A percentile compares a stretch with the other conserved stretches of the same genome.
Conservation (phyloP, 2,329 filamentous ascomycete genomes). For the Zymoseptoria passerinii region DNA sequence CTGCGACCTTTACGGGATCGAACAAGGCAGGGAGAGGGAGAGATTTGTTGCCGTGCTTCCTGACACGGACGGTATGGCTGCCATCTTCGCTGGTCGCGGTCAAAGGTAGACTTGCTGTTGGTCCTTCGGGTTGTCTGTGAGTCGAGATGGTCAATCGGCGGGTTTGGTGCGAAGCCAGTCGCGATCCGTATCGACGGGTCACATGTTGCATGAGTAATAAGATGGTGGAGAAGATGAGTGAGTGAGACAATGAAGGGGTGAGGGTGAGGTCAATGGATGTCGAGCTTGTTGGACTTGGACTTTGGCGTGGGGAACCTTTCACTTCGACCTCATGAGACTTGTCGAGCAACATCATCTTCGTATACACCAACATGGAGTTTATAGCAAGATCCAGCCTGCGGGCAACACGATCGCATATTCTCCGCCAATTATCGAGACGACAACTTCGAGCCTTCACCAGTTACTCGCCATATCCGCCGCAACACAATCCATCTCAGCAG, state of each 20-base stretch:
- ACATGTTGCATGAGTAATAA: slow-evolving; percentile 10
- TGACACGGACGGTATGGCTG: slow-evolving; percentile 26
- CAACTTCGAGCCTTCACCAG: slow-evolving; percentile 10
- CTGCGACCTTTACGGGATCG: slow-evolving; percentile 35
- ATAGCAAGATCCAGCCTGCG: slow-evolving; percentile 18
- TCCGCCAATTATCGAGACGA: slow-evolving; percentile 9
- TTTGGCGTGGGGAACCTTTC: background rate
- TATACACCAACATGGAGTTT: slow-evolving; percentile 17
- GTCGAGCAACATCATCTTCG: background rate
- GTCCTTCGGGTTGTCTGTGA: background rate
- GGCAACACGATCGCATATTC: slow-evolving; percentile 16
- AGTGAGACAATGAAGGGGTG: background rate
- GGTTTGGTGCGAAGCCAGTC: background rate
- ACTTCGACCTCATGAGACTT: background rate
- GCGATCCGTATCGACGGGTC: slow-evolving; percentile 1
- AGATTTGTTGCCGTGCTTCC: slow-evolving; percentile 27
- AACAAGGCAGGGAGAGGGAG: slow-evolving; percentile 44
- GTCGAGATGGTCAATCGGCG: background rate
- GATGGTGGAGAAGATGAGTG: background rate
- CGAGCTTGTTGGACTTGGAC: background rate
- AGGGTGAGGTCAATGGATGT: background rate
- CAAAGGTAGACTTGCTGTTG: background rate
- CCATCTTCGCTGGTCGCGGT: slow-evolving; percentile 22
- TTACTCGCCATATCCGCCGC: slow-evolving; percentile 17
- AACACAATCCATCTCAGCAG: slow-evolving; percentile 18